phyloP scores from a whole-genome alignment of 2,329 filamentous ascomycete genomes.

The Ciborinia camelliae region DNA sequence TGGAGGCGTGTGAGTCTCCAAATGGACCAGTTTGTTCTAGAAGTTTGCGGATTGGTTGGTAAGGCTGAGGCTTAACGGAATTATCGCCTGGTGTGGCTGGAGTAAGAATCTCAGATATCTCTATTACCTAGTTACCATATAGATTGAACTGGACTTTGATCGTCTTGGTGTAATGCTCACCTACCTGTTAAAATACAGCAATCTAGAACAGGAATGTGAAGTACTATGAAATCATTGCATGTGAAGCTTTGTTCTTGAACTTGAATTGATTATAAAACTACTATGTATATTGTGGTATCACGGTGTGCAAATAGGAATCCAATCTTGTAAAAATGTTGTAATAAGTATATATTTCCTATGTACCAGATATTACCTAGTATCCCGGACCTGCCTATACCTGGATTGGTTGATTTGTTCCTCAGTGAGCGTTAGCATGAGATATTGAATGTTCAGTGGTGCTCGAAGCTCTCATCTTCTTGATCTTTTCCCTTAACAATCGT shows the following conservation, averaged over 20 bases:
- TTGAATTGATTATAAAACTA: not conserved
- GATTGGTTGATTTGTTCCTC: conserved; percentile 33
- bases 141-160: not conserved
- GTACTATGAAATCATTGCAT: not conserved
- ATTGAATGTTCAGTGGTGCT: conserved; percentile 40
- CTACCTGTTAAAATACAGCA: not conserved
- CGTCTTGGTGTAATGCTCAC: not conserved
- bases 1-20: not conserved
- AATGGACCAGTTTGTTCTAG: not conserved
- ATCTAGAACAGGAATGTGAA: not conserved
- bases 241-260: not conserved
- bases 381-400: not conserved
- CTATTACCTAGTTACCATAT: not conserved
- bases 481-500: conserved; percentile 51
- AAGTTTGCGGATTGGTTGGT: not conserved
- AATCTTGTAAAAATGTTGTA: conserved; percentile 15
- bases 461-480: conserved; percentile 54
- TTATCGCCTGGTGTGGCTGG: not conserved
- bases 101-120: not conserved
- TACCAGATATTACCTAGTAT: not conserved
- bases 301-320: not conserved
- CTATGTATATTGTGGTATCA: not conserved
- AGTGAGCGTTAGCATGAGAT: conserved; percentile 47
- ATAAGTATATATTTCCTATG: conserved; percentile 3
- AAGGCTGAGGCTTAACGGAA: conserved; percentile 4